Evolutionary conservation across 1,139 yeast species (phyloP).

Genomic region (Yamadazyma diddensiae): DNA sequence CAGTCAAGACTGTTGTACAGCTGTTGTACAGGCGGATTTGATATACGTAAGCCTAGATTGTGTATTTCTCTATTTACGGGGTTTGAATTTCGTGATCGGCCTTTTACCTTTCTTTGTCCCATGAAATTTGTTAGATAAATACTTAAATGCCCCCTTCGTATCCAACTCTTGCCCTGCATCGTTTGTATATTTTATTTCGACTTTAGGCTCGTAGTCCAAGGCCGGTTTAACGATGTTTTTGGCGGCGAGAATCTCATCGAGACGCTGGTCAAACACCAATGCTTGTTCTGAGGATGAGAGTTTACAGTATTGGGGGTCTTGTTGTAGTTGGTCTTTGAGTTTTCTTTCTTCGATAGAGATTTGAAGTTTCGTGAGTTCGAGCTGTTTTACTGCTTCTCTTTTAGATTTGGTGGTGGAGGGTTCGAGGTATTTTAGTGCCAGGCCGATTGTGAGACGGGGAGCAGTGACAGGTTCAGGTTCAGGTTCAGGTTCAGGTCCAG

Average conservation of each 20-base stretch:
- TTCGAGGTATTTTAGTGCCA: conserved; percentile 37
- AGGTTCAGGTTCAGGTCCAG: conserved; percentile 1
- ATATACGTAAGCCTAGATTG: too few species aligned
- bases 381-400: conserved; percentile 27
- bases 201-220: conserved; percentile 58
- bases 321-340: conserved; percentile 38
- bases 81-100: too few species aligned
- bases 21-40: too few species aligned
- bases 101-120: conserved; percentile 46
- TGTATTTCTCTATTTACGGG: too few species aligned
- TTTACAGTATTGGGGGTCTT: conserved; percentile 28
- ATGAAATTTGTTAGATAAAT: conserved; percentile 82
- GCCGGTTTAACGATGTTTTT: conserved; percentile 21
- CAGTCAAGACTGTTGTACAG: too few species aligned
- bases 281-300: conserved; percentile 31
- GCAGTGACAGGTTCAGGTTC: not conserved
- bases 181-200: conserved; percentile 66
- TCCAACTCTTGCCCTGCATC: conserved; percentile 63
- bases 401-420: conserved; percentile 18
- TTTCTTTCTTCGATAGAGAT: conserved; percentile 38
- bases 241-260: conserved; percentile 28
- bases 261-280: conserved; percentile 22
- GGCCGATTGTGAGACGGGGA: too few species aligned
- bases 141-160: conserved; percentile 81
- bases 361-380: conserved; percentile 32